Evolutionary conservation across 768 basidiomycete genomes (phyloP).

Genomic region (Hydnum rufescens): DNA sequence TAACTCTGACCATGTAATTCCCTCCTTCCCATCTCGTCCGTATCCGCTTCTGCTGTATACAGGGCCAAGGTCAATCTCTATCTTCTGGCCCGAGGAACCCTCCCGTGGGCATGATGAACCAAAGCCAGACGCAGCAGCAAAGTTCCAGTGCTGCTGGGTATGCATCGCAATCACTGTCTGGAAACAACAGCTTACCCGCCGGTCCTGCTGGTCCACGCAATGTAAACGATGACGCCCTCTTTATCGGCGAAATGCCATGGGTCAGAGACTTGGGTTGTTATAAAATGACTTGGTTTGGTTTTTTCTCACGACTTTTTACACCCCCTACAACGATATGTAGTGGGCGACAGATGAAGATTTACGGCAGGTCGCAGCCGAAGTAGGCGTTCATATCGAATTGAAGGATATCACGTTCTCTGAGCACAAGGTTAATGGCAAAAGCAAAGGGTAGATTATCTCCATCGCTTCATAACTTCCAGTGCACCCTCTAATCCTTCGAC

Average conservation of each 20-base stretch:
- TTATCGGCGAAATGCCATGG: conserved; percentile 1
- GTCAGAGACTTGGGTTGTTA: not conserved
- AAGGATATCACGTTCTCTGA: conserved; percentile 91
- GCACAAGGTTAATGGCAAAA: conserved; percentile 98
- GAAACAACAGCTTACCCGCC: not conserved
- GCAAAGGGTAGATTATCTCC: conserved; percentile 61
- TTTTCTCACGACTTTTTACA: not conserved
- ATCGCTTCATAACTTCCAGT: not conserved
- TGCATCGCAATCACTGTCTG: not conserved
- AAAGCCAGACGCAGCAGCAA: not conserved
- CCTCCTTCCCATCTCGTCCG: not conserved
- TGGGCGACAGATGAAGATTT: conserved; percentile 96
- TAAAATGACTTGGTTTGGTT: not conserved
- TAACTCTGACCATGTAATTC: not conserved
- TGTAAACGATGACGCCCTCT: not conserved
- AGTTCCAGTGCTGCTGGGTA: not conserved
- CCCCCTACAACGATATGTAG: conserved; percentile 31
- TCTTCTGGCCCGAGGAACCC: not conserved
- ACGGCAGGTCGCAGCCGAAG: conserved; percentile 47
- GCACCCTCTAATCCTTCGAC: conserved; percentile 3
- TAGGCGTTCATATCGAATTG: conserved; percentile 56
- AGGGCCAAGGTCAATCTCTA: no score
- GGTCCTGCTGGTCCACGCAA: not conserved
- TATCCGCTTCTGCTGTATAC: no score
- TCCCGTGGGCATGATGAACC: not conserved